These are phyloP conservation scores for Drosera spatulata DNA, from an alignment of 179 eudicot species.

Conservation along the genomic window DNA sequence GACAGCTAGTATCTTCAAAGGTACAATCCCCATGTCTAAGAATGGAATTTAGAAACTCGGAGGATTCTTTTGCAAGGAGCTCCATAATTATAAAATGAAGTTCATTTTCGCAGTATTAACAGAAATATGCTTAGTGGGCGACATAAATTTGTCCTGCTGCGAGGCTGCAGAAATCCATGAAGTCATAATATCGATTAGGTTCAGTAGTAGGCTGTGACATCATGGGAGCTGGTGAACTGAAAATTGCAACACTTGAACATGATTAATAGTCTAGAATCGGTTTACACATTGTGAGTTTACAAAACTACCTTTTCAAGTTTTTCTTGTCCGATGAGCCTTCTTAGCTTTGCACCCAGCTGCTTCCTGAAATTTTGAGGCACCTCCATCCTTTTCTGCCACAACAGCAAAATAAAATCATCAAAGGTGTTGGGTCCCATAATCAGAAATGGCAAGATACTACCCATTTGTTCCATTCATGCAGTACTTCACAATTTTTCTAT, in stretches of 20 bases:
- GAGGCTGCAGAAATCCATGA: no score
- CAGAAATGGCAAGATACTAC: not conserved
- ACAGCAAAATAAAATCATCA: slow-evolving; percentile 2
- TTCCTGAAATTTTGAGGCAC: slow-evolving; percentile 67
- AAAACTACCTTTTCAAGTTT: slow-evolving; percentile 70
- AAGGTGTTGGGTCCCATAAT: not conserved
- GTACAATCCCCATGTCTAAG: not conserved
- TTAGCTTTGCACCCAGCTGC: slow-evolving; percentile 50
- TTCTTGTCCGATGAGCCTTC: slow-evolving; percentile 70
- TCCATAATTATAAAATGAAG: no score
- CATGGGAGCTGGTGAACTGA: not conserved
- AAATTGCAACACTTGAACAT: not conserved
- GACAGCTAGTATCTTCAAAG: not conserved
- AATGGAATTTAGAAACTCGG: no score
- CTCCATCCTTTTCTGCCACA: slow-evolving; percentile 56
- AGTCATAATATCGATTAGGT: no score
- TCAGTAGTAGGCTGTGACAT: not conserved
- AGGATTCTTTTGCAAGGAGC: no score
- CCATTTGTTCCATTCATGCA: no score
- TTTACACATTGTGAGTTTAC: not conserved
- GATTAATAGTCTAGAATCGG: not conserved
- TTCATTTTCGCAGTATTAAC: no score
- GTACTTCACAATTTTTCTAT: no score
- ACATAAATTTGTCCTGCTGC: no score
- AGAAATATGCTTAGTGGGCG: no score